A percentile compares a stretch with the other conserved stretches of the same genome.
phyloP scores from a whole-genome alignment of 2,329 filamentous ascomycete species.

The Sporothrix sp. region DNA sequence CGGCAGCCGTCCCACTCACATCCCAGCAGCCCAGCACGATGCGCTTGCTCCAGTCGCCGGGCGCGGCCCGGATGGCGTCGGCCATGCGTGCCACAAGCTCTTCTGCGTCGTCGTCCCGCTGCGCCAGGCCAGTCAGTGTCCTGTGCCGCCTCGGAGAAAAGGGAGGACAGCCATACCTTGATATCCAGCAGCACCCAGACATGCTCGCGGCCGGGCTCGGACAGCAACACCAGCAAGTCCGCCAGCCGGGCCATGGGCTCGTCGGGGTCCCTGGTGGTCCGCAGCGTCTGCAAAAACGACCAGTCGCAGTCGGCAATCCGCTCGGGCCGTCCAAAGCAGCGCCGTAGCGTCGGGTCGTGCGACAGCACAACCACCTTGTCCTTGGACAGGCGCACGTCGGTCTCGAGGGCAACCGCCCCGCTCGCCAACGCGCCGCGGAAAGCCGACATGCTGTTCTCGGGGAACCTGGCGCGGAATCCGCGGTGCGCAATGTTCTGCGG shows the following conservation, averaged over 20 bases:
- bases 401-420: constrained; percentile 66
- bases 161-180: constrained; percentile 46
- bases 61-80: constrained; percentile 47
- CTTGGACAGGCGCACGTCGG: constrained; percentile 72
- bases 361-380: constrained; percentile 80
- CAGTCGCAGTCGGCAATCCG: constrained; percentile 69
- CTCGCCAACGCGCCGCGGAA: constrained; percentile 29
- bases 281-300: constrained; percentile 58
- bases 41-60: constrained; percentile 57
- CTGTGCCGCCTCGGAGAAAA: background rate
- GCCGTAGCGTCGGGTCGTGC: constrained; percentile 68
- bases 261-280: constrained; percentile 57
- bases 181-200: constrained; percentile 83
- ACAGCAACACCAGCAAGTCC: constrained; percentile 66
- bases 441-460: constrained; percentile 71
- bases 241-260: constrained; percentile 57
- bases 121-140: background rate
- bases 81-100: constrained; percentile 62
- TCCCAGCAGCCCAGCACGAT: constrained; percentile 79
- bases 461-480: constrained; percentile 65
- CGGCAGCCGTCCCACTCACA: too few relatives aligned
- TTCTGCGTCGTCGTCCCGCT: constrained; percentile 61
- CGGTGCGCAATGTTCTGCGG: constrained; percentile 71
- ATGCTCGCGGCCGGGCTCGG: constrained; percentile 51
- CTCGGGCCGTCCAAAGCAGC: constrained; percentile 69